Evolutionary conservation across 176 grass and related monocot species (phyloP).

Genomic region (Melocanna baccifera): DNA sequence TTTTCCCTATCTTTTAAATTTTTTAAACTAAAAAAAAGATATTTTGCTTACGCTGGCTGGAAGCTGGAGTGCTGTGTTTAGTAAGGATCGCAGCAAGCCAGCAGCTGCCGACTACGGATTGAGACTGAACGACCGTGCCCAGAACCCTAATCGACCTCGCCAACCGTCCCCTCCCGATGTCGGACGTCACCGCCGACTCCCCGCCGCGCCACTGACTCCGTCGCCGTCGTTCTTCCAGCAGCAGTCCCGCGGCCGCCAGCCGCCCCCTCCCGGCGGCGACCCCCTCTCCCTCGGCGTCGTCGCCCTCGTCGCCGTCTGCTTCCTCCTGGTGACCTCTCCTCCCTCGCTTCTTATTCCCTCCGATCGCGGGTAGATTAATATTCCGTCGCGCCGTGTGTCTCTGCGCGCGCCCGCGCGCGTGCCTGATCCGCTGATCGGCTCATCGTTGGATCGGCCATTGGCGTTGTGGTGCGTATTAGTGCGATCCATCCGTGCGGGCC

Average conservation of each 20-base stretch:
- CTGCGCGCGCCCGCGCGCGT: not conserved
- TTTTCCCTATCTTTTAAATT: too few species aligned
- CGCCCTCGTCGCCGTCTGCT: constrained; percentile 46
- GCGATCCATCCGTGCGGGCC: not conserved
- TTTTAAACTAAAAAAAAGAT: too few species aligned
- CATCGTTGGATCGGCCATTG: not conserved
- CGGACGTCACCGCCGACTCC: constrained; percentile 34
- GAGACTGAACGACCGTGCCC: too few species aligned
- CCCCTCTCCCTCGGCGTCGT: constrained; percentile 38
- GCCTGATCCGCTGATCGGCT: not conserved
- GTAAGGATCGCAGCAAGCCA: too few species aligned
- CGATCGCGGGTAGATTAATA: not conserved
- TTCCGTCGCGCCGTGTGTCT: not conserved
- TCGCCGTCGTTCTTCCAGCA: constrained; percentile 33
- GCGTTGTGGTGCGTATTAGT: not conserved
- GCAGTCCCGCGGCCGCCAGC: constrained; percentile 32
- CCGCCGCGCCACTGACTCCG: constrained; percentile 18
- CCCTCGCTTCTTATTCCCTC: not conserved
- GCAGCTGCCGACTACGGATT: too few species aligned
- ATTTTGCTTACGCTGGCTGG: too few species aligned
- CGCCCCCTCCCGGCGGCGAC: constrained; percentile 38
- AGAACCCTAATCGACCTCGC: not conserved
- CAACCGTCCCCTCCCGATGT: constrained; percentile 23
- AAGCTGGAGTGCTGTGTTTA: too few species aligned
- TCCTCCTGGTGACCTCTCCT: constrained; percentile 42